Conservation (phyloP, 257 asterid species). For the Echium plantagineum region DNA sequence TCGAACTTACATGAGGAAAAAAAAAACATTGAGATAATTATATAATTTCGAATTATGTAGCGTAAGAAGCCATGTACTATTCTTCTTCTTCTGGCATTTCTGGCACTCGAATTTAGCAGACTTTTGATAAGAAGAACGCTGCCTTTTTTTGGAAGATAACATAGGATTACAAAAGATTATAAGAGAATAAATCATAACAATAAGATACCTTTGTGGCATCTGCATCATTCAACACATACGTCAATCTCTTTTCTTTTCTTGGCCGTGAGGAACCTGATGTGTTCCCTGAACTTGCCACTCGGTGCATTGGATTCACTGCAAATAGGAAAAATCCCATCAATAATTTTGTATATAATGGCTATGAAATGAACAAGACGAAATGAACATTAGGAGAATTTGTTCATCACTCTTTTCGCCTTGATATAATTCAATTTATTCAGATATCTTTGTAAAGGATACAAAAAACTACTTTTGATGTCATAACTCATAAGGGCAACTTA, state of each 20-base stretch:
- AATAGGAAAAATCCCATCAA: background rate
- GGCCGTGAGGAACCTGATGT: constrained; percentile 61
- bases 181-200: constrained; percentile 10
- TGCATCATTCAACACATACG: constrained; percentile 77
- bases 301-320: constrained; percentile 45
- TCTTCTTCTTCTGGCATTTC: background rate
- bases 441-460: background rate
- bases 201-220: constrained; percentile 66
- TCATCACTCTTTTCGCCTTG: background rate
- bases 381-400: background rate
- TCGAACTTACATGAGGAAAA: too few species aligned
- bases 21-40: too few species aligned
- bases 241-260: constrained; percentile 88
- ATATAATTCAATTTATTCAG: background rate
- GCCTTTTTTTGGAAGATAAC: background rate
- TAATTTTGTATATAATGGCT: too few species aligned
- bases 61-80: background rate
- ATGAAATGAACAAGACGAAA: background rate
- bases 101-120: background rate
- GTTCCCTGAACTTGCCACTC: constrained; percentile 88
- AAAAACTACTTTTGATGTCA: too few species aligned
- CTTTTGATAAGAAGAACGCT: background rate
- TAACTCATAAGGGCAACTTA: too few species aligned
- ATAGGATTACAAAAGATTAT: background rate
- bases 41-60: too few species aligned